Base-by-base conservation (phyloP, 2,329 filamentous ascomycete genomes). In the Spiromastix sp. region DNA sequence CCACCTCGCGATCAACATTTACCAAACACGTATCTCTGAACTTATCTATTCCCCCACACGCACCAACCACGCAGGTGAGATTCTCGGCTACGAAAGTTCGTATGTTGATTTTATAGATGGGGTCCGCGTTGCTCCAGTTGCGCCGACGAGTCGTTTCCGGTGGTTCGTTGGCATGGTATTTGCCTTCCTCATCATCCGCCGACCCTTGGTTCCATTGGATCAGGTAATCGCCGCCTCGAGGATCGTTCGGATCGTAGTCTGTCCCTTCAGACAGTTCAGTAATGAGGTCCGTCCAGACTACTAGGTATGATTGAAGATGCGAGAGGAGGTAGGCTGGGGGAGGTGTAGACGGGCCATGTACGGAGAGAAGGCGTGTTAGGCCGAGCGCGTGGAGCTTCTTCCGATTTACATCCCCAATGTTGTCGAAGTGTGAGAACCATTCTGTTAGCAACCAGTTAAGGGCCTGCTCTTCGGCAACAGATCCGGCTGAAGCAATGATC, bases 371-470 rank as follows among this genome's bases (percentile, higher is more conserved):
- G 28, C 61, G 57, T 3, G 65, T 68, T 5, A 68, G 50, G 3
- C 59, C 66, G 3, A 69, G 55, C 10, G 57, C 55, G 37, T 64
- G 61, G 3, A 67, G 52, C 48, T 68, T 68, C 50, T 67, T 67
- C 38, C 63, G 60, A 24, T 55, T 57, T 11, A 59, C 55, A 37
- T 62, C 61, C 30, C 61, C 60, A 37, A 68, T 66, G 38, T 60
- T 61, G 41, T 68, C 66, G 43, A 66, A 66, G 41, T 67, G 63
- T 19, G 50, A 46, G 39, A 68, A 64, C 66, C 66, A 68, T 47
- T 68, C 66, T 1, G 51, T 56, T 5, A 68, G 36, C 13, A 68
- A 48, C 66, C 66, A 68, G 13, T 51, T 46, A 10, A 66, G 42
- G 2, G 48, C 45, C 21, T 57, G 47, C 27, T 63, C 56, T 36